Conservation (phyloP, 2,329 filamentous ascomycete genomes). For the Ceratocystis destructans region DNA sequence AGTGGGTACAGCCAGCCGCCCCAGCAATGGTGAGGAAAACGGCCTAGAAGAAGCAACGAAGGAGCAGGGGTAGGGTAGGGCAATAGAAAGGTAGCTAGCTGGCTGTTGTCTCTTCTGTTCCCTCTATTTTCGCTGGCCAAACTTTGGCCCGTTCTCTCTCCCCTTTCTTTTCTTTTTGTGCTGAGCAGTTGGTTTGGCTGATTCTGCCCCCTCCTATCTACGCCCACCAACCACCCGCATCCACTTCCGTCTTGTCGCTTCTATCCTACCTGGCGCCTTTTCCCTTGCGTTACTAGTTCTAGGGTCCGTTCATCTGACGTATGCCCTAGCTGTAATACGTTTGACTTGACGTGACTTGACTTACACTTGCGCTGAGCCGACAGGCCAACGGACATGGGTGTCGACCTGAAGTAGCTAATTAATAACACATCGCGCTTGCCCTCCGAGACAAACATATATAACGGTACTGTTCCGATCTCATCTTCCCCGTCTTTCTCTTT, state of each 20-base stretch:
- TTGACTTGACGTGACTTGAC: neutral
- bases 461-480: neutral
- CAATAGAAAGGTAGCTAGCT: neutral
- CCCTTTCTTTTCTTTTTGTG: neutral
- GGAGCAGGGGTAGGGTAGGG: neutral
- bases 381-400: neutral
- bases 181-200: neutral
- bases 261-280: neutral
- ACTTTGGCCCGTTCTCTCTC: neutral
- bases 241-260: neutral
- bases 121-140: neutral
- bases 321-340: neutral
- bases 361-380: neutral
- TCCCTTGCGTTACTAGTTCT: neutral
- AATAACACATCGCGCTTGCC: neutral
- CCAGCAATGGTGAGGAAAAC: neutral
- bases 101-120: neutral
- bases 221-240: neutral
- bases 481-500: neutral
- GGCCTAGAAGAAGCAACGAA: neutral
- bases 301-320: slow-evolving; percentile 7
- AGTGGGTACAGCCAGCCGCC: neutral
- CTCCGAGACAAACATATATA: slow-evolving; percentile 1
- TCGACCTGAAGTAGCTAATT: neutral
- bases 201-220: neutral